Base-by-base conservation (phyloP, 202 grass and related monocot genomes). In the Hordeum pubiflorum region DNA sequence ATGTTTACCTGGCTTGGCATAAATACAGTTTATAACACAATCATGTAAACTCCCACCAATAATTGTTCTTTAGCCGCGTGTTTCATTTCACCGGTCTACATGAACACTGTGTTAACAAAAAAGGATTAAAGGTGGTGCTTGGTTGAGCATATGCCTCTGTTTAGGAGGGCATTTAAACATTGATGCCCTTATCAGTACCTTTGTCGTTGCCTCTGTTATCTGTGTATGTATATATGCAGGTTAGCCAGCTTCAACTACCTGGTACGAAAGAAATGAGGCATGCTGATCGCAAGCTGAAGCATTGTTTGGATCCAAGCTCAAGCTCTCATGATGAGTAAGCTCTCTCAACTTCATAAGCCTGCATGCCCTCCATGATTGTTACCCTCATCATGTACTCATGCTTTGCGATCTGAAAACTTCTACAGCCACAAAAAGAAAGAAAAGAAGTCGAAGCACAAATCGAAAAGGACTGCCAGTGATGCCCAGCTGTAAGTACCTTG, bases 381-480 rank as follows among this genome's bases (percentile, higher is more conserved):
- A 80, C 40, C 39, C 3, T 23, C 21, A 2, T 21, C n/a, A 2
- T 48, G 22, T 44, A 2, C 69, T 77, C 62, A 71, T 81, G 48
- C 64, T 69, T 69, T 66, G 38, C 23, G 44, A 39, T 76, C 61
- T 48, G 41, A 1, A 31, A 23, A 41, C 66, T 14, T 81, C 32
- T 66, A 6, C 59, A 98, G 96, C 61, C 93, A 87, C 77, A 99
- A 95, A 80, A 99, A 91, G 82, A 92, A 89, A 55, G 92, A 99
- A 68, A 99, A 91, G 71, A 99, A 83, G 85, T 91, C 90, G 17
- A 99, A 92, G 83, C 92, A 94, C 81, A 95, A 93, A 91, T 99
- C 89, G 0, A 99, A 95, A 82, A 88, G 92, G 68, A 76, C 85
- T 60, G 72, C 88, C 64, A 83, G 78, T 56, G 90, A 97, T 86